A percentile compares a stretch with the other conserved stretches of the same genome.
Conservation (phyloP, 2,329 filamentous ascomycete species). For the Volutella citrinella region DNA sequence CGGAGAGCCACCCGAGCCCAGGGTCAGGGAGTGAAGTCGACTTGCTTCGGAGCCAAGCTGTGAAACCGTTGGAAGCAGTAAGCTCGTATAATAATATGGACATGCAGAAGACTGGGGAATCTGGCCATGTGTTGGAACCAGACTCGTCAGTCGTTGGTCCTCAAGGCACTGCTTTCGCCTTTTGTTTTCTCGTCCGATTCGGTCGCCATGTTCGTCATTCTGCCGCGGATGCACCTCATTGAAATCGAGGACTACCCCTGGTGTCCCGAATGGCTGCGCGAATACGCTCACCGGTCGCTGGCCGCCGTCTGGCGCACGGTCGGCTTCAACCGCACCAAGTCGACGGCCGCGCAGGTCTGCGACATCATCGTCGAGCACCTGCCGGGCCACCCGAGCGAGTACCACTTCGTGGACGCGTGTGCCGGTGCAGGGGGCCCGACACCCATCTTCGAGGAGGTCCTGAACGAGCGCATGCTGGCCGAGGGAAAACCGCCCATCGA, state of each 20-base stretch:
- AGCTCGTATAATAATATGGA: too few relatives aligned
- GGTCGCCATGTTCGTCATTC: slow-evolving; percentile 19
- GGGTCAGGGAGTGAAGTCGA: too few relatives aligned
- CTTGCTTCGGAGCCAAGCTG: too few relatives aligned
- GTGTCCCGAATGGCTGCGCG: slow-evolving; percentile 20
- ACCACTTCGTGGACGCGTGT: slow-evolving; percentile 19
- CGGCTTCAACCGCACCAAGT: slow-evolving; percentile 16
- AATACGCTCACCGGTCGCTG: slow-evolving; percentile 19
- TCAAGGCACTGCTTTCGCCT: too few relatives aligned
- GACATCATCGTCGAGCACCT: slow-evolving; percentile 17
- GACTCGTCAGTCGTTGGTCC: too few relatives aligned
- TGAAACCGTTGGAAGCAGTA: too few relatives aligned
- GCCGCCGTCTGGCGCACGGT: slow-evolving; percentile 18
- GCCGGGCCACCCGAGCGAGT: slow-evolving; percentile 16
- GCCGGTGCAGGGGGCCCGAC: slow-evolving; percentile 17
- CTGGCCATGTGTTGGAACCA: too few relatives aligned
- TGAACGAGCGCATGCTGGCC: slow-evolving; percentile 14
- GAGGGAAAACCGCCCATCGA: slow-evolving; percentile 16
- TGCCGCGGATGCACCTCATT: slow-evolving; percentile 20
- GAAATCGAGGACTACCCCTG: slow-evolving; percentile 21
- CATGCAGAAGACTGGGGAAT: too few relatives aligned
- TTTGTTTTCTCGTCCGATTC: too few relatives aligned
- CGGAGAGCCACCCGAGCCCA: background rate
- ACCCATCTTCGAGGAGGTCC: slow-evolving; percentile 18
- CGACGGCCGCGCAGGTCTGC: slow-evolving; percentile 17